Base-by-base conservation (phyloP, 2,329 filamentous ascomycete genomes). In the Paramyrothecium sp. region DNA sequence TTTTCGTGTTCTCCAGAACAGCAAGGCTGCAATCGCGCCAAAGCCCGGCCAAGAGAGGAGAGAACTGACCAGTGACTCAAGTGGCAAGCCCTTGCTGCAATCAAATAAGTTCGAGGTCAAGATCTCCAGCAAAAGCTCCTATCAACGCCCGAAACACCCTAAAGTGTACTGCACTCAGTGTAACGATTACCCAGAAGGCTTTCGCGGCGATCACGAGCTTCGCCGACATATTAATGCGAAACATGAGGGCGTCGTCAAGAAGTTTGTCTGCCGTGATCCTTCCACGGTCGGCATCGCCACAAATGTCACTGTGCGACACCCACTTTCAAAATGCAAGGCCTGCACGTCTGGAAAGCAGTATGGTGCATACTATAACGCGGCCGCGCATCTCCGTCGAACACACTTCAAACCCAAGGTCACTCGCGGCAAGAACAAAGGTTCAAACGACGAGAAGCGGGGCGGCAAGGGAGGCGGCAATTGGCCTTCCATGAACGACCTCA, bases 341-440 rank as follows among this genome's bases (percentile, higher is more conserved):
- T 98, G 94, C 72, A 83, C 81, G 52, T 82, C 82, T 49, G 77
- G 82, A 56, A 97, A 97, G 78, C 83, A 85, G 58, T 98, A 98
- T 65, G 90, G 90, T 3, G 91, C 90, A 17, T 95, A 97, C 75
- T 97, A 98, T 76, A 98, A 98, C 67, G 94, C 93, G 1, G 92
- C 92, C 0, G 94, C 92, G 0, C 94, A 98, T 70, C 82, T 98
- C 10, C 85, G 93, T 47, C 87, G 94, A 53, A 89, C 89, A 0
- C 94, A 98, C 71, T 98, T 97, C 80, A 90, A 89, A 68, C 88
- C 79, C 54, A 85, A 84, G 72, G 69, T 75, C 2, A 68, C 75
- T 8, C 77, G 82, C 16, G 75, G 74, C 38, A 78, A 78, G 65
- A 76, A 73, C 50, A 77, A 74, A 65, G 65, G 60, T 19, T 68